Evolutionary conservation across 495 filamentous ascomycete genomes (phyloP), one percentile per base, ranked within the genome.

Genomic region (Aspergillus nidulans): DNA sequence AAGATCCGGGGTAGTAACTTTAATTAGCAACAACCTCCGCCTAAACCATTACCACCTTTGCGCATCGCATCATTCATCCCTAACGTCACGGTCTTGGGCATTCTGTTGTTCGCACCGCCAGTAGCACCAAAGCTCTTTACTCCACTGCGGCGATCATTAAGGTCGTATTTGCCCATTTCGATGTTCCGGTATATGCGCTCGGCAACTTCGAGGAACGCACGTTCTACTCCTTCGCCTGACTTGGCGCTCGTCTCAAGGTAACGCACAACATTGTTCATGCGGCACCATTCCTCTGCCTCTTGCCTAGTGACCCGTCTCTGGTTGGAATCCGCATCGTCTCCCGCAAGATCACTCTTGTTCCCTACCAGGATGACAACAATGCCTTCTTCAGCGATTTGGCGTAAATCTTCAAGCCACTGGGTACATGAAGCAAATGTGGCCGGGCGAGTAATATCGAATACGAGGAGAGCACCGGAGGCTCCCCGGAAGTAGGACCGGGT

Each of bases 221-320:
- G 78, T 69, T 98, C 94, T 30, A 98, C 94, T 19, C 88, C 88
- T 67, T 94, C 90, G 20, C 94, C 94, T 34, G 83, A 91, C 75
- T 96, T 98, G 34, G 94, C 94, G 52, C 82, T 87, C n/a, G 94
- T 98, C 73, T 98, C 94, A 45, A 97, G 89, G 67, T 96, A 96
- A 59, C 87, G 82, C 55, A 95, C 80, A 16, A 97, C 82, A 46
- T 85, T 85, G 70, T 97, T 96, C 56, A 75, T 68, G 49, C 76
- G 75, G 30, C 90, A 94, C 94, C 94, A 98, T 48, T 87, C 88
- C 61, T 88, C 83, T 6, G 94, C 94, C 69, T 96, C 92, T 43
- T 84, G 75, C 34, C 68, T 71, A 1, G 87, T 85, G 1, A 98
- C 89, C 63, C 90, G 85, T 53, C 92, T 80, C 70, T 88, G 83